Conservation (phyloP, 1,139 yeast species). For the Hansenula lynferdii region DNA sequence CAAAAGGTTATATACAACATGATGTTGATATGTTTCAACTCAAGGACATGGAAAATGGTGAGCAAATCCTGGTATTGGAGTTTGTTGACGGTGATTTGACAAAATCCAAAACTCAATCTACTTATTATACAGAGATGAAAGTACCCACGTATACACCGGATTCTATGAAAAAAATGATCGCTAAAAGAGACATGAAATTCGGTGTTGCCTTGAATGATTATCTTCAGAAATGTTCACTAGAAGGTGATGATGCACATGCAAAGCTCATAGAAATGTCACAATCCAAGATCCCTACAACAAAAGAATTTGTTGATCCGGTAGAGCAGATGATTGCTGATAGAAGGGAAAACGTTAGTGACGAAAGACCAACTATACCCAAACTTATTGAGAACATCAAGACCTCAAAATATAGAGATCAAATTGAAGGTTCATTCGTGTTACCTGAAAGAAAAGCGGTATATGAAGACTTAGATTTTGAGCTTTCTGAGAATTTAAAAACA, state of each 20-base stretch:
- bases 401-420: slow-evolving; percentile 58
- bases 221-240: slow-evolving; percentile 28
- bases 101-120: slow-evolving; percentile 33
- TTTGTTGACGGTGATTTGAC: slow-evolving; percentile 64
- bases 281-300: slow-evolving; percentile 42
- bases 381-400: slow-evolving; percentile 45
- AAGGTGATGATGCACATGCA: slow-evolving; percentile 32
- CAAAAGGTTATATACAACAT: slow-evolving; percentile 40
- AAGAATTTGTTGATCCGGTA: slow-evolving; percentile 44
- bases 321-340: slow-evolving; percentile 37
- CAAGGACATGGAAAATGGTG: slow-evolving; percentile 29
- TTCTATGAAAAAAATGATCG: slow-evolving; percentile 55
- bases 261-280: slow-evolving; percentile 32
- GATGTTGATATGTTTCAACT: slow-evolving; percentile 45
- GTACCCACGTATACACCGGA: slow-evolving; percentile 42
- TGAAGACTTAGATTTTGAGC: slow-evolving; percentile 34
- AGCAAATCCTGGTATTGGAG: slow-evolving; percentile 66
- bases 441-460: slow-evolving; percentile 42
- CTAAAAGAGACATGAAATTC: slow-evolving; percentile 54
- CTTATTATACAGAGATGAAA: slow-evolving; percentile 29
- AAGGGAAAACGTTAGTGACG: slow-evolving; percentile 21
- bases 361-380: slow-evolving; percentile 34
- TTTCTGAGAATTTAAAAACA: slow-evolving; percentile 41
- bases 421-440: slow-evolving; percentile 39
- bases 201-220: slow-evolving; percentile 36